A percentile compares a stretch with the other conserved stretches of the same genome.
Evolutionary conservation across 345 rosid genomes (phyloP).

Genomic region (Clarkia xantiana): DNA sequence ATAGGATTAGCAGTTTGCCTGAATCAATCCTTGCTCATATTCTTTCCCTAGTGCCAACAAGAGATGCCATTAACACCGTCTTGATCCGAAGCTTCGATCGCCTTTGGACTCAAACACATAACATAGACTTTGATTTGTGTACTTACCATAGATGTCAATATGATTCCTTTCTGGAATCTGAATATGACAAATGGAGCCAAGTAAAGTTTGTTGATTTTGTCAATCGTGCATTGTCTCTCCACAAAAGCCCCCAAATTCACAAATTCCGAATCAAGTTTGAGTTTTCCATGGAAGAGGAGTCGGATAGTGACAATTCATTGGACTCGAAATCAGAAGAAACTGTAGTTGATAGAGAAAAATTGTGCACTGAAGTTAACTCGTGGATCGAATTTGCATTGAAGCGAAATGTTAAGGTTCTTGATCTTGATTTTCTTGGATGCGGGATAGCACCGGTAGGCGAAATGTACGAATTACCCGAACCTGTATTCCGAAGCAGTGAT

Average conservation of each 20-base stretch:
- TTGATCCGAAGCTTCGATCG: constrained; percentile 9
- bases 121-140: constrained; percentile 11
- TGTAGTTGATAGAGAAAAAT: not conserved
- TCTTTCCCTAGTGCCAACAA: constrained; percentile 9
- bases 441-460: not conserved
- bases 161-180: not conserved
- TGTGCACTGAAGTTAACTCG: not conserved
- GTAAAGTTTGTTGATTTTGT: constrained; percentile 7
- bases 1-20: constrained; percentile 9
- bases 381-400: constrained; percentile 6
- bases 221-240: constrained; percentile 3
- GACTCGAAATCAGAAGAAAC: not conserved
- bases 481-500: constrained; percentile 4
- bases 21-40: constrained; percentile 8
- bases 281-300: not conserved
- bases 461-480: constrained; percentile 6
- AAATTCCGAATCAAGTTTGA: constrained; percentile 10
- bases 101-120: constrained; percentile 8
- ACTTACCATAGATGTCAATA: constrained; percentile 1
- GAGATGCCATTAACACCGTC: constrained; percentile 9
- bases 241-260: constrained; percentile 2
- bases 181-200: not conserved
- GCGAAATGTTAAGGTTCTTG: constrained; percentile 6
- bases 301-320: not conserved
- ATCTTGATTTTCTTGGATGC: constrained; percentile 9